Percentiles rank a stretch among this genome's conserved stretches.
Evolutionary conservation across 306 rosid genomes (phyloP).

Genomic region (Senna siamea): DNA sequence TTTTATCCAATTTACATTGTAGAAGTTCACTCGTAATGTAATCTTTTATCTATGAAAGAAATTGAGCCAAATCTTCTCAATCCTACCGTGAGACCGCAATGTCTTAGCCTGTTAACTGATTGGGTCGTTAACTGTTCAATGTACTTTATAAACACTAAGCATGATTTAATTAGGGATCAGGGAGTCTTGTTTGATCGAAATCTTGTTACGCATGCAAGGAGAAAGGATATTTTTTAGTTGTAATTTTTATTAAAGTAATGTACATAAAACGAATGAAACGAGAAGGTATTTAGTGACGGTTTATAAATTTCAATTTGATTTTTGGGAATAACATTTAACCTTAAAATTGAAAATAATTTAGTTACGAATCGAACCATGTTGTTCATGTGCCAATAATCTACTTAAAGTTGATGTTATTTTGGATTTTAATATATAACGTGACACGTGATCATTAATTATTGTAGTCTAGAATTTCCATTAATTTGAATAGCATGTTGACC

Average conservation of each 20-base stretch:
- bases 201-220: neutral
- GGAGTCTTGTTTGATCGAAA: neutral
- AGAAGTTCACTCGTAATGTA: conserved; percentile 24
- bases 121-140: neutral
- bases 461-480: no score
- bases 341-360: no score
- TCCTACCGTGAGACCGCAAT: neutral
- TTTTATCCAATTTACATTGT: conserved; percentile 19
- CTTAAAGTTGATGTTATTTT: no score
- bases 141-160: neutral
- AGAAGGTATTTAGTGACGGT: neutral
- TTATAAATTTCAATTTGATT: no score
- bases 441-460: no score
- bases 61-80: neutral
- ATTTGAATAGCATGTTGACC: no score
- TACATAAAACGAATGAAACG: neutral
- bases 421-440: no score
- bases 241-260: no score
- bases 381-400: no score
- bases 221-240: no score
- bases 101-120: neutral
- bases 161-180: neutral
- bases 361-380: no score
- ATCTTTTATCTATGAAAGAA: conserved; percentile 4
- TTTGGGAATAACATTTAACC: no score